These are phyloP conservation scores for Microglena sp. DNA, from an alignment of 139 green algal genomes.

Conservation along the genomic window DNA sequence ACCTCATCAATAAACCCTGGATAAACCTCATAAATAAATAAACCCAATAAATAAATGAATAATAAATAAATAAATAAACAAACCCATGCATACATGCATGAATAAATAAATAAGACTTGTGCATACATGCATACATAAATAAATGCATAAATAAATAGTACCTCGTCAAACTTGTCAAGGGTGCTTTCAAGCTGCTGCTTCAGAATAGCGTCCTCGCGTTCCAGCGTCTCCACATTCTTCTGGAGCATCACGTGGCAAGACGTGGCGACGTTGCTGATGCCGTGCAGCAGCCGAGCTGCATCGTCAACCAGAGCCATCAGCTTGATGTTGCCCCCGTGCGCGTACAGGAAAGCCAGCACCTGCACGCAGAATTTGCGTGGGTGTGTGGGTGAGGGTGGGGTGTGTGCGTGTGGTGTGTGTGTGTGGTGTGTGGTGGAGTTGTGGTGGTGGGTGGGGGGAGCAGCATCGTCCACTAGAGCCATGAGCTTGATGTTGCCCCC, in stretches of 20 bases:
- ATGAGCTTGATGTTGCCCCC: constrained; percentile 44
- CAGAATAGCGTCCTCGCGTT: constrained; percentile 24
- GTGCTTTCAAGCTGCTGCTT: constrained; percentile 28
- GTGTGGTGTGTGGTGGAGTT: too few relatives aligned
- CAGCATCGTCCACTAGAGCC: constrained; percentile 51
- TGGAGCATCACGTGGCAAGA: constrained; percentile 34
- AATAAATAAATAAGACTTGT: too few relatives aligned
- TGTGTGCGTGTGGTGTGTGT: neutral
- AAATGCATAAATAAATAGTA: too few relatives aligned
- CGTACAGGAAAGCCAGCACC: constrained; percentile 56
- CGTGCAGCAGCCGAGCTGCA: constrained; percentile 36
- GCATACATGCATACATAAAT: too few relatives aligned
- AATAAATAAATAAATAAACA: too few relatives aligned
- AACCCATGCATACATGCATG: too few relatives aligned
- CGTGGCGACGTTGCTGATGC: constrained; percentile 47
- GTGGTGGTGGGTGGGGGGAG: too few relatives aligned
- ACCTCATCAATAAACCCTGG: too few relatives aligned
- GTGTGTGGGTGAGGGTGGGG: neutral
- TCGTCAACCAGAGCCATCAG: constrained; percentile 52
- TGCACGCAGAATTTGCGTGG: neutral
- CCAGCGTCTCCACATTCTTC: constrained; percentile 30
- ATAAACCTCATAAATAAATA: too few relatives aligned
- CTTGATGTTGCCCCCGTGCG: constrained; percentile 38
- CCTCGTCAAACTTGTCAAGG: constrained; percentile 40
- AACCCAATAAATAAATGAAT: too few relatives aligned